These are phyloP conservation scores for Sedum album DNA, from an alignment of 164 flowering plant genomes.

Conservation along the genomic window DNA sequence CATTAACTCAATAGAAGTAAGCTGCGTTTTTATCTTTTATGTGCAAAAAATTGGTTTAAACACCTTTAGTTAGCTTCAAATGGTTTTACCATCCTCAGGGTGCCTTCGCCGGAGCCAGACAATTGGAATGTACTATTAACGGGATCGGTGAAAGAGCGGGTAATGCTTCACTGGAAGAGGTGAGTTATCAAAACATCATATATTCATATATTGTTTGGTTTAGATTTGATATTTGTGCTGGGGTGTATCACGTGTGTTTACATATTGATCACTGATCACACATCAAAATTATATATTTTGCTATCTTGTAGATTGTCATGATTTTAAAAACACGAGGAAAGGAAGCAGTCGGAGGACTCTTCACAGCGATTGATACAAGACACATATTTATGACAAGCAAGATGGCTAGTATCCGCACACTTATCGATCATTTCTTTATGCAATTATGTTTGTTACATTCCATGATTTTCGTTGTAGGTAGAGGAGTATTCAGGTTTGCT, in stretches of 20 bases:
- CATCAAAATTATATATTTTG: neutral
- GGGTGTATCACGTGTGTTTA: neutral
- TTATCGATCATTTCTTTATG: conserved; percentile 10
- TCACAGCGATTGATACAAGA: conserved; percentile 62
- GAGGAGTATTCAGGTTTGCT: conserved; percentile 70
- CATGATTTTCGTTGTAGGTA: conserved; percentile 36
- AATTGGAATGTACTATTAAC: conserved; percentile 89
- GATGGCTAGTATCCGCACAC: conserved; percentile 45
- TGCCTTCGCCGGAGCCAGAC: conserved; percentile 85
- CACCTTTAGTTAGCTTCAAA: conserved; percentile 12
- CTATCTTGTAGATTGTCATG: conserved; percentile 71
- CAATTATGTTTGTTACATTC: conserved; percentile 6
- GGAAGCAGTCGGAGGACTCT: conserved; percentile 61
- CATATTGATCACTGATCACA: neutral
- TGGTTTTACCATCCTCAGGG: conserved; percentile 45
- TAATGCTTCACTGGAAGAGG: conserved; percentile 98
- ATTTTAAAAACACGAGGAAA: conserved; percentile 72
- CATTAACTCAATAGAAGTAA: conserved; percentile 83
- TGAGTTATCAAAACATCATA: conserved; percentile 8
- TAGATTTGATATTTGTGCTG: neutral
- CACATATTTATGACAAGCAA: conserved; percentile 83
- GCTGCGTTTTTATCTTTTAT: neutral
- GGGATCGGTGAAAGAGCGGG: conserved; percentile 99
- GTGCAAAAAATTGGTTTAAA: neutral
- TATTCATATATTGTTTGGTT: no score